Evolutionary conservation across 75 land plant species (phyloP).

Genomic region (Picea glauca): DNA sequence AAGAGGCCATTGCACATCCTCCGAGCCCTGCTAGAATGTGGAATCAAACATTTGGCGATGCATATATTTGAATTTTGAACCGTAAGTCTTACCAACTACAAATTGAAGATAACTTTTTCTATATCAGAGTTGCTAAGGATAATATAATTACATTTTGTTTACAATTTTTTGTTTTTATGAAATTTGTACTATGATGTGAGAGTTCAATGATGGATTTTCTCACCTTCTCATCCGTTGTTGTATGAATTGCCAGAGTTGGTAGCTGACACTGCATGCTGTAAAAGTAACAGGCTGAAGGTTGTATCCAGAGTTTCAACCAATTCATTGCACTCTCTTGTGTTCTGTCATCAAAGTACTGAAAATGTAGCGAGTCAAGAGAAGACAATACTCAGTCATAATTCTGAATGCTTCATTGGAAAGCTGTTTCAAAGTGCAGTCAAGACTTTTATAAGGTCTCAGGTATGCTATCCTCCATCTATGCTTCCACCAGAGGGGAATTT

Average conservation of each 20-base stretch:
- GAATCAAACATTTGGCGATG: background rate
- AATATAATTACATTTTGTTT: background rate
- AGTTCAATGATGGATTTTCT: slow-evolving; percentile 1
- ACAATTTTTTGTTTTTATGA: background rate
- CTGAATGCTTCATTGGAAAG: slow-evolving; percentile 2
- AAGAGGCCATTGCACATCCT: background rate
- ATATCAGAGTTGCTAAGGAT: too few species aligned
- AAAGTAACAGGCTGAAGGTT: slow-evolving; percentile 6
- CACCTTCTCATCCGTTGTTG: background rate
- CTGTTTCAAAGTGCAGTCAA: slow-evolving; percentile 3
- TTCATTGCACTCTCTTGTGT: background rate
- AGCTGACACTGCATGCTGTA: background rate
- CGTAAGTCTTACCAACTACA: background rate
- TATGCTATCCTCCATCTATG: background rate
- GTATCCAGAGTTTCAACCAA: background rate
- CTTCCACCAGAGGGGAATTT: background rate
- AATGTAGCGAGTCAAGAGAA: background rate
- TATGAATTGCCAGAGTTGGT: background rate
- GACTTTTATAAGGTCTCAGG: slow-evolving; percentile 1
- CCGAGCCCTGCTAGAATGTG: background rate
- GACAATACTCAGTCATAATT: background rate
- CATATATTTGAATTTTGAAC: background rate
- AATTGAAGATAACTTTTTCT: too few species aligned
- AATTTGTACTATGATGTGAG: background rate
- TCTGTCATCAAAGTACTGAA: slow-evolving; percentile 7